Base-by-base conservation (phyloP, 1,139 yeast species). In the Suhomyces bolitotheri region DNA sequence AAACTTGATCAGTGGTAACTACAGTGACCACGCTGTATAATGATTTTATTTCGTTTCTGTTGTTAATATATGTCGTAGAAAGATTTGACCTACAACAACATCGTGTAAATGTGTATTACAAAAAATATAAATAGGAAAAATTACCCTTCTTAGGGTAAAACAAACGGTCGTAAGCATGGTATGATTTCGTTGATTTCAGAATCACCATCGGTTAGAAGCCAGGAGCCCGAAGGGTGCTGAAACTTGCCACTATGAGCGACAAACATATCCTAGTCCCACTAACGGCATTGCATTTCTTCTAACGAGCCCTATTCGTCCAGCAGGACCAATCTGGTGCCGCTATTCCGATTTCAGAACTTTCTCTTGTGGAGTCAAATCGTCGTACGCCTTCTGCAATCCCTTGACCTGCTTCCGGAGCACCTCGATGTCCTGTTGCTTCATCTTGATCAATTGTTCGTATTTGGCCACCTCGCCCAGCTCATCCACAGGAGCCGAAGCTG, bases 331-430 rank as follows among this genome's bases (percentile, higher is more conserved):
- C n/a, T n/a, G n/a, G n/a, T n/a, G n/a, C n/a, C n/a, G n/a, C n/a
- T n/a, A n/a, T n/a, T n/a, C n/a, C n/a, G n/a, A n/a, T n/a, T 17
- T 17, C 20, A 7, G 20, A 17, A 7, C 8, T 8, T 17, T 17
- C 8, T 17, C 20, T 8, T 19, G 34, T 7, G 55, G 51, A 24
- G 53, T 60, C 49, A 75, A 65, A 23, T 58, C 59, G 45, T 80
- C 78, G 50, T 77, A 80, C 14, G 76, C 73, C 14, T 52, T 59
- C 54, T 77, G 82, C 43, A 78, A 58, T 3, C 79, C 77, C 21
- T 60, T 56, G 39, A 80, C 62, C 53, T 82, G 88, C 41, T 66
- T 71, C 50, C 70, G 71, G 50, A 82, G 58, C 2, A 73, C 65
- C 10, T 58, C 64, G 31, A 79, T 62, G 46, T 80, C 81, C 22